These are phyloP conservation scores for Cyathus striatus DNA, from an alignment of 768 basidiomycete species.

Conservation along the genomic window DNA sequence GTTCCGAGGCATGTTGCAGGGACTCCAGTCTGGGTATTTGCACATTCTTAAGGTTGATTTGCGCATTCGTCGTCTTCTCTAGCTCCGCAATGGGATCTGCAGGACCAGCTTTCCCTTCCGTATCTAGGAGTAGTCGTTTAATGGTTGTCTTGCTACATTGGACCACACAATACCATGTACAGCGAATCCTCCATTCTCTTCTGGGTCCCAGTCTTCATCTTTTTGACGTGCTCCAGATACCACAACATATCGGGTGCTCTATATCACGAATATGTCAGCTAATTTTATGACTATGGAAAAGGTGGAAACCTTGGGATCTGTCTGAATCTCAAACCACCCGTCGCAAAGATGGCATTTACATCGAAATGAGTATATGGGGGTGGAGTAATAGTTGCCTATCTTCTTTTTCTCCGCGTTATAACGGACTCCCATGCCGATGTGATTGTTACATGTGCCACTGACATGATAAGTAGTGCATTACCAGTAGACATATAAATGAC, in stretches of 20 bases:
- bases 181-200: slow-evolving; percentile 91
- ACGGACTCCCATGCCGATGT: slow-evolving; percentile 99
- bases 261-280: background rate
- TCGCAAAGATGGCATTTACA: slow-evolving; percentile 98
- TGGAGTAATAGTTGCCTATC: slow-evolving; percentile 90
- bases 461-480: slow-evolving; percentile 2
- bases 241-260: slow-evolving; percentile 97
- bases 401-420: slow-evolving; percentile 99
- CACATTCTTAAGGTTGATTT: slow-evolving; percentile 66
- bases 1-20: slow-evolving; percentile 71
- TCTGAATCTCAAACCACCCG: slow-evolving; percentile 97
- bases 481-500: slow-evolving; percentile 4
- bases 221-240: slow-evolving; percentile 90
- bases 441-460: slow-evolving; percentile 91
- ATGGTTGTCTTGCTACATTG: no score
- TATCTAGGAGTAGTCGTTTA: slow-evolving; percentile 46
- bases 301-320: slow-evolving; percentile 76
- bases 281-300: background rate
- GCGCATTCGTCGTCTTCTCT: slow-evolving; percentile 82
- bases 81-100: slow-evolving; percentile 83
- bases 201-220: slow-evolving; percentile 95
- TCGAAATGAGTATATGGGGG: slow-evolving; percentile 90
- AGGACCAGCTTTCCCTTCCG: slow-evolving; percentile 56
- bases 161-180: slow-evolving; percentile 83
- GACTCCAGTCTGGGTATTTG: slow-evolving; percentile 79